Evolutionary conservation across 179 eudicot species (phyloP), one percentile per base, ranked within the genome.

Genomic region (Patellifolia procumbens): DNA sequence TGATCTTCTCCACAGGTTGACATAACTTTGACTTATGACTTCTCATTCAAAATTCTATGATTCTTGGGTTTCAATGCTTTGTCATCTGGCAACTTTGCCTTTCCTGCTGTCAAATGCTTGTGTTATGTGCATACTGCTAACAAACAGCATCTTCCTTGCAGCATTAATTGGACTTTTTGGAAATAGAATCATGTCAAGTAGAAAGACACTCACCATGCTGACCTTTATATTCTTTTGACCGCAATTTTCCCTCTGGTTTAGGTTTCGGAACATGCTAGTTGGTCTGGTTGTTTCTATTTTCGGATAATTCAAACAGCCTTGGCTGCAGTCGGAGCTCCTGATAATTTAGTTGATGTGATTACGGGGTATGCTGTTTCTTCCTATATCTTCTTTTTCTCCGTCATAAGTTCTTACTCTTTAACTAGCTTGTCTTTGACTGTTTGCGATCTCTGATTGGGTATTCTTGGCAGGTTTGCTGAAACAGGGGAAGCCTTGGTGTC

Each of bases 321-420:
- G 84, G 92, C 97, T 74, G 93, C 99, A 79, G 98, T 95, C 8
- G 99, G 99, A 77, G 99, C 99, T 87, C 98, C 99, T 63, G 99
- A 95, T 66, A 95, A 93, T 86, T 81, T 95, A 80, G 99, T 95
- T 83, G 98, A 95, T 85, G 95, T 95, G 46, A 93, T 95, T 68
- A 95, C 99, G 10, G 99, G 99, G 99, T 95, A 87, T 73, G 86
- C 72, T 22, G 74, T 55, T 55, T 17, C 52, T 59, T 67, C 17
- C 68, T 52, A 56, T 49, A 55, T 48, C 58, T 24, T 31, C 69
- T 65, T 79, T 70, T 28, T 35, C 45, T 17, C 35, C 70, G 9
- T 52, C 1, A 19, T 56, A n/a, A n/a, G n/a, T 19, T 35, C 32
- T 62, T 32, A 56, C 51, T 68, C 37, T 6, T 75, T 53, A 60